phyloP scores from a whole-genome alignment of 2,329 filamentous ascomycete species.

The Plectosphaerella plurivora region DNA sequence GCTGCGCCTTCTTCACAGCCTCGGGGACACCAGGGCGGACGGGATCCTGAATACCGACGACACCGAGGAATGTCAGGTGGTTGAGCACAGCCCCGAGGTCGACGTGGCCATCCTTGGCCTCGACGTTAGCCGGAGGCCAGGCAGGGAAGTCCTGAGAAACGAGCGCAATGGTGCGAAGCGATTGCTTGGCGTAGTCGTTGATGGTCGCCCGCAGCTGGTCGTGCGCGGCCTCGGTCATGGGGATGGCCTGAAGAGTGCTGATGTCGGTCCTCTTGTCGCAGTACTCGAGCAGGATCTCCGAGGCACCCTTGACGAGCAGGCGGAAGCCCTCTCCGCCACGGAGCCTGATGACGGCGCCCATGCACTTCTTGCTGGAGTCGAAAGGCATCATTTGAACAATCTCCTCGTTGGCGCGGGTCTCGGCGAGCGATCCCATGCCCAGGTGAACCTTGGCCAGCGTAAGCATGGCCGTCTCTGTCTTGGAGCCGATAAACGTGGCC shows the following conservation, averaged over 20 bases:
- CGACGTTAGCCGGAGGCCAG: conserved; percentile 63
- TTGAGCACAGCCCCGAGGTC: conserved; percentile 52
- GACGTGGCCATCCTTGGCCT: conserved; percentile 60
- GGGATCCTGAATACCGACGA: conserved; percentile 69
- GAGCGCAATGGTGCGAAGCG: conserved; percentile 73
- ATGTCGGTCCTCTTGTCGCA: conserved; percentile 35
- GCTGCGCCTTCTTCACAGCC: conserved; percentile 59
- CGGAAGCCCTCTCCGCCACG: conserved; percentile 36
- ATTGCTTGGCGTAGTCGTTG: conserved; percentile 55
- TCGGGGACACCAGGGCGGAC: conserved; percentile 60
- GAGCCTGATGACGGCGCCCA: conserved; percentile 51
- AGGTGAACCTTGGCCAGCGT: conserved; percentile 45
- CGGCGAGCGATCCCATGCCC: conserved; percentile 40
- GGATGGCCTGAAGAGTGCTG: conserved; percentile 49
- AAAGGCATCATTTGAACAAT: conserved; percentile 48
- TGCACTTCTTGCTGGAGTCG: conserved; percentile 51
- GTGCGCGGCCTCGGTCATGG: conserved; percentile 34
- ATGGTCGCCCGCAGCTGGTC: conserved; percentile 51
- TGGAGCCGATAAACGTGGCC: conserved; percentile 47
- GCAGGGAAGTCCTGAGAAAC: conserved; percentile 68
- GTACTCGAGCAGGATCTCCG: conserved; percentile 47
- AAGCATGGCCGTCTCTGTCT: conserved; percentile 52
- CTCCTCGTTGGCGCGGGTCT: conserved; percentile 41
- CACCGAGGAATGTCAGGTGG: conserved; percentile 67
- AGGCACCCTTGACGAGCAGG: conserved; percentile 51